A percentile compares a stretch with the other conserved stretches of the same genome.
Conservation (phyloP, 306 rosid species). For the Sophora flavescens region DNA sequence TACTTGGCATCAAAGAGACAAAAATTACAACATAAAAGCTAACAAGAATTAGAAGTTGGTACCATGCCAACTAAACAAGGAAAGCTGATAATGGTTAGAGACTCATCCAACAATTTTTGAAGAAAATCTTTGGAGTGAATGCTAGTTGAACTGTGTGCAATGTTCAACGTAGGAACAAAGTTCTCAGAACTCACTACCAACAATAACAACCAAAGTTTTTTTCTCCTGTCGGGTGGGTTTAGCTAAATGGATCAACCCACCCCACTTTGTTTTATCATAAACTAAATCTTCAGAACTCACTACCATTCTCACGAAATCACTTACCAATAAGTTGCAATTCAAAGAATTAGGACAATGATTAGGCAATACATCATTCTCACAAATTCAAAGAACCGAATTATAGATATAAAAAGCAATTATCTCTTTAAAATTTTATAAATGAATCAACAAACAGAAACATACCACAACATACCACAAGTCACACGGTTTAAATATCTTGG, state of each 20-base stretch:
- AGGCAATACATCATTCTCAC: not conserved
- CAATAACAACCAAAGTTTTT: too few relatives aligned
- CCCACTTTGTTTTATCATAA: too few relatives aligned
- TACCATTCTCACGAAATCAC: not conserved
- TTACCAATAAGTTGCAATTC: not conserved
- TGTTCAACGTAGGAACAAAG: not conserved
- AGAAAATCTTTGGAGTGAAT: not conserved
- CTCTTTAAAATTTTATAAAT: not conserved
- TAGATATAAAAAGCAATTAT: not conserved
- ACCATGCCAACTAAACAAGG: not conserved
- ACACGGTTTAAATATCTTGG: too few relatives aligned
- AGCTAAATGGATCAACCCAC: too few relatives aligned
- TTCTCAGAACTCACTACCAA: not conserved
- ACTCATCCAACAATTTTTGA: not conserved
- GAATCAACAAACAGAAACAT: not conserved
- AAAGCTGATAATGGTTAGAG: not conserved
- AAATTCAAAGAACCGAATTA: too few relatives aligned
- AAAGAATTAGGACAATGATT: not conserved
- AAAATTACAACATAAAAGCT: not conserved
- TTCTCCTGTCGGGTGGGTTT: too few relatives aligned
- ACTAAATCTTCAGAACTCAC: not conserved
- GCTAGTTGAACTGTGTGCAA: not conserved
- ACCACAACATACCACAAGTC: too few relatives aligned
- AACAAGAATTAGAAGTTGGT: slow-evolving; percentile 3
- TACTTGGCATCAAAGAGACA: not conserved